Base-by-base conservation (phyloP, 768 basidiomycete species). In the Panaeolus papilionaceus region DNA sequence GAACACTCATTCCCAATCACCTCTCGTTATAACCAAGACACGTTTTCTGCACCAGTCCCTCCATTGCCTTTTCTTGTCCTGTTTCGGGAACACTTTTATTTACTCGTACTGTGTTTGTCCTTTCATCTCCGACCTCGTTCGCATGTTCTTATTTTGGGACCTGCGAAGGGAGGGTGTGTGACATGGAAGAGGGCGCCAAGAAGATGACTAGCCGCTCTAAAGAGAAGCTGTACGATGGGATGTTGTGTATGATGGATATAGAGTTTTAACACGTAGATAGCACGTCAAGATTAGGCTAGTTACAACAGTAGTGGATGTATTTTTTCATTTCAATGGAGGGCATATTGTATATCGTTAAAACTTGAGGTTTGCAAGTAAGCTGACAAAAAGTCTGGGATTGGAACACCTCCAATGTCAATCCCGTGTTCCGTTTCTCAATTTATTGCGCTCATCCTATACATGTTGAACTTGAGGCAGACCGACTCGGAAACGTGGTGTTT, bases 141-240 rank as follows among this genome's bases (percentile, higher is more conserved):
- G 74, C 71, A 68, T 70, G 76, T 69, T 70, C 71, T 70, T 62
- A 37, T 58, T 58, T 33, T 28, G 69, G 68, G 63, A 68, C 68
- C 72, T 38, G 62, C 61, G 39, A 40, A 65, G 67, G 71, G 85
- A 84, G 88, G 89, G 90, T 80, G 86, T 79, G 90, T 74, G 81
- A 79, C 84, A 76, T 80, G 80, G 82, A 87, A 92, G 91, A 92
- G 91, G 90, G 91, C 90, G 82, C 81, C 87, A 82, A 81, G 86
- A 81, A 4, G 11, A n/a, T 76, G 69, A 10, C 62, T 63, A 63
- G 40, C 62, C 62, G 39, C 62, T 14, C 20, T 14, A 26, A 39
- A 44, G 45, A 42, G 58, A 61, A 61, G 28, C 42, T 42, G 33
- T 38, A 42, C 23, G 23, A 39, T 23, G 42, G 40, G 39, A 39